Base-by-base conservation (phyloP, 257 asterid species). In the Nicotiana tomentosiformis region DNA sequence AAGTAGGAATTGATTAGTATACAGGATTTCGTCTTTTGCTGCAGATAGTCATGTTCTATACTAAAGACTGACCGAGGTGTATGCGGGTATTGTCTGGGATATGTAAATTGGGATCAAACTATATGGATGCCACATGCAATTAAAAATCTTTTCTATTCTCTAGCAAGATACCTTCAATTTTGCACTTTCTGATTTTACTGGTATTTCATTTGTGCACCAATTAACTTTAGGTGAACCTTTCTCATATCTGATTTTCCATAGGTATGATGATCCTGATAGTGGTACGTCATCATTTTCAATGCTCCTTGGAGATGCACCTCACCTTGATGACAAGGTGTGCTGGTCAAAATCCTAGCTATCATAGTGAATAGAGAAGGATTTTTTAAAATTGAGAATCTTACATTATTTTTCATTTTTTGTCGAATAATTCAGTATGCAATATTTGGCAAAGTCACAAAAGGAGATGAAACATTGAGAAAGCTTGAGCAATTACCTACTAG, bases 251-350 rank as follows among this genome's bases (percentile, higher is more conserved):
- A 66, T 70, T 85, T 77, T 46, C 64, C 84, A 7, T 87, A 96
- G 99, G 90, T 89, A 81, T 84, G 88, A 92, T 56, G 97, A 93
- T 84, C 98, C 98, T 29, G 88, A 96, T 85, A 96, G 98, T 85
- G 99, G 92, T 83, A 86, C 90, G 77, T 96, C 99, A 49, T 96
- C 99, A 80, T 96, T 96, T 85, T 96, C 98, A 57, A 91, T 96
- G 80, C 97, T 96, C 66, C 98, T 96, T 85, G 98, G 98, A 85
- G 92, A 96, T 86, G 98, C 98, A 69, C 99, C 98, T 77, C 98
- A 94, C 88, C 99, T 96, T 83, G 98, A 94, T 88, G 95, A 94
- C 83, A 76, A 90, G 88, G 99, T 96, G 88, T 84, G 86, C 8
- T 83, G 78, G 80, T 82, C 11, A 58, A 80, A 46, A 26, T 74